A percentile compares a stretch with the other conserved stretches of the same genome.
Conservation (phyloP, 345 rosid species). For the Eucalyptus viminalis region DNA sequence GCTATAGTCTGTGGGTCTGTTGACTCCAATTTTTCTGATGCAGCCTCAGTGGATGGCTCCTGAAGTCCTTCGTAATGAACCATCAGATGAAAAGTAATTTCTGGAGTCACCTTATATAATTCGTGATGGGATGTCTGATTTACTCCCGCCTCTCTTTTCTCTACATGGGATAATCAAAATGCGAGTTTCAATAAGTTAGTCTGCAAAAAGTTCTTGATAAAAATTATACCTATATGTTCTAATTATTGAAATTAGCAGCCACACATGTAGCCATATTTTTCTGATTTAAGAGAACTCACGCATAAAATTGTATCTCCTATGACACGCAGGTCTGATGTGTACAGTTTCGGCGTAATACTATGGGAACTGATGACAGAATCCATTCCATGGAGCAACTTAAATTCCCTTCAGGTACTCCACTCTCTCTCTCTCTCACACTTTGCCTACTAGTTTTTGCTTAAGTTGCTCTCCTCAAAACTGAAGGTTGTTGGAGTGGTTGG, state of each 20-base stretch:
- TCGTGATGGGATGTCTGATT: background rate
- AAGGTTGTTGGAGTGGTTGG: conserved; percentile 88
- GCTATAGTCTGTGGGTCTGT: background rate
- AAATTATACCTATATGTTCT: background rate
- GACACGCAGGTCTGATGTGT: conserved; percentile 71
- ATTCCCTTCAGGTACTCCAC: conserved; percentile 41
- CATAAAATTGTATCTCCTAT: background rate
- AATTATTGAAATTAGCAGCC: background rate
- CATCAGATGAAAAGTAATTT: conserved; percentile 77
- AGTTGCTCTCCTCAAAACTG: background rate
- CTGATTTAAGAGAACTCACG: background rate
- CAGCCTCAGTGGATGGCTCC: conserved; percentile 99
- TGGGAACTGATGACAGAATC: conserved; percentile 83
- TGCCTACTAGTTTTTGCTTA: background rate
- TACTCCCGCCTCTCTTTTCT: background rate
- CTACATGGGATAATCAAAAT: background rate
- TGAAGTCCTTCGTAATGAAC: conserved; percentile 81
- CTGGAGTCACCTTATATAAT: background rate
- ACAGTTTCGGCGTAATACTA: conserved; percentile 69
- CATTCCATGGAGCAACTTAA: conserved; percentile 73
- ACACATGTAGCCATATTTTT: background rate
- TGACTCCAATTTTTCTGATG: background rate
- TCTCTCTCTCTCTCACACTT: background rate
- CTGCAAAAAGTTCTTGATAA: background rate
- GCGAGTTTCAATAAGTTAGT: background rate